Base-by-base conservation (phyloP, 805 yeast species). In the Pichia scutulata region DNA sequence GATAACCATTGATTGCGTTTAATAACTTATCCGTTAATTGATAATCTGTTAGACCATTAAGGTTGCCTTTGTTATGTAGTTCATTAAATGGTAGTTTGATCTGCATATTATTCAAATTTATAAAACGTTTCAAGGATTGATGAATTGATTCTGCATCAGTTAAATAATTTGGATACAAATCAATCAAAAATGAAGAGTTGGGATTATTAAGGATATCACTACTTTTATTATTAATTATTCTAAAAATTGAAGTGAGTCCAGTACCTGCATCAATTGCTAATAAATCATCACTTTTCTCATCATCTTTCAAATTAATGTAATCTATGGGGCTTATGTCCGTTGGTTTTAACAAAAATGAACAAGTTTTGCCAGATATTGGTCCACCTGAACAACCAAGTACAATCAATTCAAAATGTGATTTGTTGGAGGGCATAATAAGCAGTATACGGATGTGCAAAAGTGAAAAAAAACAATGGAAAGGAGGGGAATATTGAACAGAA, bases 381-480 rank as follows among this genome's bases (percentile, higher is more conserved):
- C 97, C 97, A 7, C 97, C 97, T 2, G 87, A 77, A 23, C 86
- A 77, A 7, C 97, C 97, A 54, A 86, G 67, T 24, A 84, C 76
- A 1, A 85, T 79, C 19, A 86, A 57, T 53, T 84, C 86, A 60
- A 83, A 83, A 2, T 50, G 33, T 21, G 30, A 28, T 22, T 45
- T 46, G 36, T 55, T 57, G 2, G 44, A 26, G 1, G 59, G 59
- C 60, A 57, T 55, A 14, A 16, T 22, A 16, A 14, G 16, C 7
- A 21, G n/a, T n/a, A n/a, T n/a, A n/a, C n/a, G n/a, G n/a, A n/a
- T n/a, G n/a, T n/a, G n/a, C n/a, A n/a, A n/a, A n/a, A n/a, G n/a
- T 39, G 22, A 21, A 13, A n/a, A 21, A 39, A 14, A 39, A 19
- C 10, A 39, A 39, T 1, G 13, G 41, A n/a, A 28, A 28, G n/a